Base-by-base conservation (phyloP, 768 basidiomycete species). In the Leccinum subgranulosum region DNA sequence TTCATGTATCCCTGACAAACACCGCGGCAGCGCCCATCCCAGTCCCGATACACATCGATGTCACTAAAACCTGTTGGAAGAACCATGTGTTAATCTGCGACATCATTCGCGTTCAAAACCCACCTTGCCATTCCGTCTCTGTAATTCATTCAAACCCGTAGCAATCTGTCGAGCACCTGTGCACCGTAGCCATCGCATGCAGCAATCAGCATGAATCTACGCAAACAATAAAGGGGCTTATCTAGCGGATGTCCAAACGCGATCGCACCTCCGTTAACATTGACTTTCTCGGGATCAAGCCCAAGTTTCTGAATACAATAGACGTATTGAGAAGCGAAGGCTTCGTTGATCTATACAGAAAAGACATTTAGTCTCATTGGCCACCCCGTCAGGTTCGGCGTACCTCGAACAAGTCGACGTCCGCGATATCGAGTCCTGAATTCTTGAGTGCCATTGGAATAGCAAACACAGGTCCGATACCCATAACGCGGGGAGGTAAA, bases 11-110 rank as follows among this genome's bases (percentile, higher is more conserved):
- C 51, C 81, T 76, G 3, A 90, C 72, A 71, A 92, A 91, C 15
- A 91, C 77, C 1, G 77, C 86, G 19, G 89, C 90, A 9, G 91
- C 92, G n/a, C 92, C 92, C 91, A 93, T 93, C n/a, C 92, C 90
- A 12, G 87, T 87, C 17, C 88, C 81, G 54, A 95, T 87, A 66
- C 92, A 94, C 92, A 94, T 94, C 14, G 85, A 86, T 3, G 90
- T 93, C n/a, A 92, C 81, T 48, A 95, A 77, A 7, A 94, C 75
- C 89, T 90, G 53, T 14, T 29, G 4, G 17, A 41, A 46, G 52
- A 45, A n/a, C 9, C 14, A 28, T 56, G 15, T 53, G 39, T 33
- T 63, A 49, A 14, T n/a, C 17, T 17, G 19, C 31, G 28, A 4
- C 8, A 39, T 17, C 51, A 21, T 31, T 8, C 43, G 19, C 11